Percentiles rank a stretch among this genome's conserved stretches.
These are phyloP conservation scores for Leptosphaerulina australis DNA, from an alignment of 2,329 filamentous ascomycete species.

Conservation along the genomic window DNA sequence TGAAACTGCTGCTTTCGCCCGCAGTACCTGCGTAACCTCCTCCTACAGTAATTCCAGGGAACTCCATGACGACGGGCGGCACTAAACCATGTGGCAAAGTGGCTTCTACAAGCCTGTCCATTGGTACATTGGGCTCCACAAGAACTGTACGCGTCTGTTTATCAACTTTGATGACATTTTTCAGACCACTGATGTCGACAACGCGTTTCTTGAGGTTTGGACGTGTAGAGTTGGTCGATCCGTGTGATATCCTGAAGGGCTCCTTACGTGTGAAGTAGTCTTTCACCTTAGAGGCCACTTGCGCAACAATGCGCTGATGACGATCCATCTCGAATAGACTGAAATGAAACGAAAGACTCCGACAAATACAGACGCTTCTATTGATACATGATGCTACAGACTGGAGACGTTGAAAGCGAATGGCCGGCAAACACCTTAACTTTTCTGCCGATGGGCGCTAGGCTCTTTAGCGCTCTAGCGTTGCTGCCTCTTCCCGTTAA, in stretches of 20 bases:
- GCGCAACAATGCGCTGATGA: constrained; percentile 53
- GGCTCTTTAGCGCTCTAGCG: neutral
- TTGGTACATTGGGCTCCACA: constrained; percentile 73
- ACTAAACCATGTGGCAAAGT: constrained; percentile 63
- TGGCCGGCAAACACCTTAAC: constrained; percentile 14
- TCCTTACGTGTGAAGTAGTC: constrained; percentile 58
- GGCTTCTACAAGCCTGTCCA: constrained; percentile 67
- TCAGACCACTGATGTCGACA: constrained; percentile 70
- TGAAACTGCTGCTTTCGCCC: constrained; percentile 72
- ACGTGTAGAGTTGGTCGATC: constrained; percentile 77
- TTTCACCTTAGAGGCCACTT: constrained; percentile 55
- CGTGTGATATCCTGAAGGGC: constrained; percentile 77
- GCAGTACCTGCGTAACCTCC: constrained; percentile 71
- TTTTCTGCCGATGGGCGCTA: constrained; percentile 27
- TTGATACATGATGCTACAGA: constrained; percentile 25
- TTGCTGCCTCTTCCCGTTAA: neutral
- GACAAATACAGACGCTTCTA: constrained; percentile 21
- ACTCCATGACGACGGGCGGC: constrained; percentile 72
- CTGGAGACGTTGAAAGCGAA: constrained; percentile 1
- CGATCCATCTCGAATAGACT: constrained; percentile 40
- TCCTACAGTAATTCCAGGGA: constrained; percentile 73
- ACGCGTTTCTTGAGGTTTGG: constrained; percentile 53
- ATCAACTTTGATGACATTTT: constrained; percentile 67
- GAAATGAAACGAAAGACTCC: constrained; percentile 11
- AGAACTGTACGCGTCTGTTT: constrained; percentile 59